Percentiles rank a stretch among this genome's conserved stretches.
Conservation (phyloP, 2,329 filamentous ascomycete genomes). For the Penicillium sp. region DNA sequence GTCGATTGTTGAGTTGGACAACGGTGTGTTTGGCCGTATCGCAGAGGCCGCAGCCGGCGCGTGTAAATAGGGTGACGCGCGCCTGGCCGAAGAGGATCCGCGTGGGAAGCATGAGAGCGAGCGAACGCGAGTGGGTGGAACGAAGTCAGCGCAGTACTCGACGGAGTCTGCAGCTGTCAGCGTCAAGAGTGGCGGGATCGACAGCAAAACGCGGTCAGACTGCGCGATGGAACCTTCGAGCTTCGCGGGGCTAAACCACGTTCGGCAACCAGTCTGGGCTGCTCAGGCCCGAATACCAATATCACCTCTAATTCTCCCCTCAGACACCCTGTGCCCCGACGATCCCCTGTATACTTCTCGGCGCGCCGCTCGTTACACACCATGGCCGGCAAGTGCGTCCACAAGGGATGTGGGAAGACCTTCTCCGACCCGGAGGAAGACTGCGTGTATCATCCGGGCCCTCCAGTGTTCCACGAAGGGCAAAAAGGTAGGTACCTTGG, state of each 20-base stretch:
- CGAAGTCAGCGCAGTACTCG: not conserved
- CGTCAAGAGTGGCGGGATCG: not conserved
- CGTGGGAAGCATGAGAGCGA: conserved; percentile 33
- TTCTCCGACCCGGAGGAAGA: conserved; percentile 79
- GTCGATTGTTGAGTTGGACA: conserved; percentile 51
- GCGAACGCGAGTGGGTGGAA: not conserved
- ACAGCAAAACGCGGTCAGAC: conserved; percentile 12
- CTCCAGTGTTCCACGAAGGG: conserved; percentile 93
- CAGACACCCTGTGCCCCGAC: not conserved
- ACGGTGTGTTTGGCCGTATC: conserved; percentile 59
- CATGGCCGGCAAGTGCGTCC: conserved; percentile 72
- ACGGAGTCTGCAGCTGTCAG: not conserved
- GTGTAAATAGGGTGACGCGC: conserved; percentile 60
- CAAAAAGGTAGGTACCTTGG: conserved; percentile 74
- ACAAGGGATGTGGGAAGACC: conserved; percentile 89
- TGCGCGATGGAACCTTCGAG: conserved; percentile 42
- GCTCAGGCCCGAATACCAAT: conserved; percentile 2
- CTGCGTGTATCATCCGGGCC: conserved; percentile 89
- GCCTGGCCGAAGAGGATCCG: conserved; percentile 30
- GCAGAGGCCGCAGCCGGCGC: conserved; percentile 59
- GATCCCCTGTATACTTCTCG: not conserved
- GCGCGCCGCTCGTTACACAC: conserved; percentile 10
- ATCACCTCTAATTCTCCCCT: conserved; percentile 1
- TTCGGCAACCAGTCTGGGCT: conserved; percentile 23
- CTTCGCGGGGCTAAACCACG: conserved; percentile 36